Conservation (phyloP, 768 basidiomycete species). For the Hericium alpestre region DNA sequence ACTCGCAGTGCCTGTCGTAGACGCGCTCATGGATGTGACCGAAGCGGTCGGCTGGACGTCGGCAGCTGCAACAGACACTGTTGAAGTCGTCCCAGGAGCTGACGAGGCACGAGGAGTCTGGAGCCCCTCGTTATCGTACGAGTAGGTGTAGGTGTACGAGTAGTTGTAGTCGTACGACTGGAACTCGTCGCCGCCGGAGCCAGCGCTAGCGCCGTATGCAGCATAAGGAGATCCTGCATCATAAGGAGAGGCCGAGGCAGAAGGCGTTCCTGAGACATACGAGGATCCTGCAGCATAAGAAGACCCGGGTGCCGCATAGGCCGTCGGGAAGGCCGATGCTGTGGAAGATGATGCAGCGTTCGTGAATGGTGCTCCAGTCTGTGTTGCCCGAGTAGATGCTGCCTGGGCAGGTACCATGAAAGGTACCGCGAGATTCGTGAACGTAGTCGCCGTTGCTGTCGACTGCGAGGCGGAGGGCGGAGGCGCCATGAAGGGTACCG, state of each 20-base stretch:
- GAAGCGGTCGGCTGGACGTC: not conserved
- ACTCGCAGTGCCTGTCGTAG: not conserved
- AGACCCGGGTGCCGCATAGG: no score
- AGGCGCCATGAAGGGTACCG: no score
- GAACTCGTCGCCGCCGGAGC: not conserved
- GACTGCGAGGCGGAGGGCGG: not conserved
- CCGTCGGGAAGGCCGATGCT: no score
- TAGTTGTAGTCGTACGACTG: not conserved
- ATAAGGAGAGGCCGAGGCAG: no score
- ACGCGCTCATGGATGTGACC: not conserved
- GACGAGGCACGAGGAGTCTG: no score
- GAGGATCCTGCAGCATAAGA: no score
- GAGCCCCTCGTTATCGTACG: not conserved
- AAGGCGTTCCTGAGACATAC: no score
- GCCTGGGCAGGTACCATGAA: not conserved
- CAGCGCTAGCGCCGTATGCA: not conserved
- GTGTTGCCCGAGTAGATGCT: not conserved
- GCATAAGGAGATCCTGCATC: not conserved
- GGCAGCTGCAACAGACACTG: not conserved
- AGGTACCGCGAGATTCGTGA: not conserved
- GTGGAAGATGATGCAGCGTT: no score
- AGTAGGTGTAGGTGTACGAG: not conserved
- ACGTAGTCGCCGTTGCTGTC: not conserved
- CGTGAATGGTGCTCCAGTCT: no score
- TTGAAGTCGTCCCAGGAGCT: not conserved